These are phyloP conservation scores for Kazachstania kunashirensis DNA, from an alignment of 805 yeast species.

Conservation along the genomic window DNA sequence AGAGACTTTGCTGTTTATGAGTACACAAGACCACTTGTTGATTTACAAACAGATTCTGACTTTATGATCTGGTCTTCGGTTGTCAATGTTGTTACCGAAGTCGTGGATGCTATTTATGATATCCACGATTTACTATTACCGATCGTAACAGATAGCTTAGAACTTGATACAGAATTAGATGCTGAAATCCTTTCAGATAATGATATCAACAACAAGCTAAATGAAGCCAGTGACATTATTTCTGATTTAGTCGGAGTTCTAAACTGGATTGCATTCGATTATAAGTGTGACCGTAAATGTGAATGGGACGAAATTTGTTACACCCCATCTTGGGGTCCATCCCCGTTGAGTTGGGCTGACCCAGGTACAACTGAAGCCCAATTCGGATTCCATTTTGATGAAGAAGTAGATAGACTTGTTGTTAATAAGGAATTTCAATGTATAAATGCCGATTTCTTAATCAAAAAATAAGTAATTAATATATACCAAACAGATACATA, in stretches of 20 bases:
- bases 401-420: conserved; percentile 10
- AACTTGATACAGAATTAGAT: conserved; percentile 10
- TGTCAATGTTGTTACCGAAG: conserved; percentile 32
- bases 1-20: conserved; percentile 35
- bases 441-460: conserved; percentile 10
- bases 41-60: conserved; percentile 34
- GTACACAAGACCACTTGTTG: conserved; percentile 37
- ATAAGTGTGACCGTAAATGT: conserved; percentile 36
- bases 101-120: conserved; percentile 32
- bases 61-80: conserved; percentile 41
- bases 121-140: conserved; percentile 26
- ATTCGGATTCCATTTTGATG: conserved; percentile 17
- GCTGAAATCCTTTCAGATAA: no score
- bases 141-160: conserved; percentile 21
- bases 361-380: conserved; percentile 5
- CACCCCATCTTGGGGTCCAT: conserved; percentile 54
- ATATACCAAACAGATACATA: no score
- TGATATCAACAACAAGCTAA: conserved; percentile 8
- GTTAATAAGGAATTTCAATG: conserved; percentile 15
- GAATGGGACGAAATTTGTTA: conserved; percentile 42
- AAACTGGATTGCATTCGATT: conserved; percentile 36
- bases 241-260: conserved; percentile 22
- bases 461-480: no score
- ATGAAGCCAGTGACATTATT: conserved; percentile 6
- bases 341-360: conserved; percentile 38